These are phyloP conservation scores for Zymoseptoria ardabiliae DNA, from an alignment of 2,329 filamentous ascomycete genomes.

Conservation along the genomic window DNA sequence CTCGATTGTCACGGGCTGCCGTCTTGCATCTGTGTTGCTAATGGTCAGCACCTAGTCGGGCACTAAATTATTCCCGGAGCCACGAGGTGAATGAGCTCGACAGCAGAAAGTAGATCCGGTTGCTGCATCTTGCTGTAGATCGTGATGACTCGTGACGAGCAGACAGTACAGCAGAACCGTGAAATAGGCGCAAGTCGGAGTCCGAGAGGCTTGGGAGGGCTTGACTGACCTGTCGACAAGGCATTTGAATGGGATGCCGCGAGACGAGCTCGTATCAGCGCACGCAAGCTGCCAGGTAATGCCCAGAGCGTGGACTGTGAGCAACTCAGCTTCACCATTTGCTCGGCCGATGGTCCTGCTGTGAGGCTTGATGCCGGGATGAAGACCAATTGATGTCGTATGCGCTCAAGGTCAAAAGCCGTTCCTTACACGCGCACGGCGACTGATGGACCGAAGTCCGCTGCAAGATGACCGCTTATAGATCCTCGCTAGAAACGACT, in stretches of 20 bases:
- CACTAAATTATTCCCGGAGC: not conserved
- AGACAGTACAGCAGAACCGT: not conserved
- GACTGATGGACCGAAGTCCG: not conserved
- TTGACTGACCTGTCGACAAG: slow-evolving; percentile 17
- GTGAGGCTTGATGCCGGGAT: not conserved
- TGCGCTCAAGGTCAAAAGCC: not conserved
- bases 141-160: not conserved
- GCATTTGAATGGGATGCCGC: slow-evolving; percentile 5
- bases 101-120: not conserved
- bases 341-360: not conserved
- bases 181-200: not conserved
- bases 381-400: not conserved
- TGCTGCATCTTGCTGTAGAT: not conserved
- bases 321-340: slow-evolving; percentile 12
- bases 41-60: not conserved
- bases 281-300: slow-evolving; percentile 14
- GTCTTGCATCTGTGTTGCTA: slow-evolving; percentile 10
- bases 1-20: slow-evolving; percentile 48
- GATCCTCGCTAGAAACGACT: not conserved
- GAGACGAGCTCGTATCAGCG: slow-evolving; percentile 16
- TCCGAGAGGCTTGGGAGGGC: not conserved
- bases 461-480: not conserved
- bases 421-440: not conserved
- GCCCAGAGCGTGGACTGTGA: slow-evolving; percentile 11
- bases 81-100: not conserved